Conservation (phyloP, 441 rosid species). For the Geranium incanum region DNA sequence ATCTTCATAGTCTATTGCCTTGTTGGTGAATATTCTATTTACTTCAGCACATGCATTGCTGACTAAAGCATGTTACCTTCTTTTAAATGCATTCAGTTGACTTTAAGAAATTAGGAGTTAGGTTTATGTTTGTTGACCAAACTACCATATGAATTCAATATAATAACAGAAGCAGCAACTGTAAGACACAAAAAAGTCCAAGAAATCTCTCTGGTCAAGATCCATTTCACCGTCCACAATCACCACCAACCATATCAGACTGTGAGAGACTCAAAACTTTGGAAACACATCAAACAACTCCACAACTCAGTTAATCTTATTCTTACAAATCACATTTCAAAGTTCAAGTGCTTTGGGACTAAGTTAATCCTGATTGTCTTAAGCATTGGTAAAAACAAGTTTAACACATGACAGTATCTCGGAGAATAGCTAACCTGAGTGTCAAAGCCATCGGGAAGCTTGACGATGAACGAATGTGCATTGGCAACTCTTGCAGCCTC, state of each 20-base stretch:
- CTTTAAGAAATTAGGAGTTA: background rate
- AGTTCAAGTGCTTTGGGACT: background rate
- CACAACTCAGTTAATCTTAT: background rate
- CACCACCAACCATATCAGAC: too few species aligned
- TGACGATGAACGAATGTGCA: constrained; percentile 90
- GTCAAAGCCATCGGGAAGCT: constrained; percentile 89
- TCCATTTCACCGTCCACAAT: background rate
- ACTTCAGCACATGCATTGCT: constrained; percentile 1
- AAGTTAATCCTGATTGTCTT: background rate
- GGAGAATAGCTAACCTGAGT: constrained; percentile 58
- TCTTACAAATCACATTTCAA: background rate
- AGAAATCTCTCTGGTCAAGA: background rate
- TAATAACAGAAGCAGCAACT: background rate
- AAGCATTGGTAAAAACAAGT: background rate
- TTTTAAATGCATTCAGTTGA: constrained; percentile 1
- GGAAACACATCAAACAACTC: too few species aligned
- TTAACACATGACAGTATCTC: background rate
- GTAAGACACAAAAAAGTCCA: background rate
- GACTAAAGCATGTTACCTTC: constrained; percentile 4
- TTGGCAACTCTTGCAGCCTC: constrained; percentile 99
- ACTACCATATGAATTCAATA: background rate
- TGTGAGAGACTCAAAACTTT: too few species aligned
- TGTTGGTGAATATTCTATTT: background rate
- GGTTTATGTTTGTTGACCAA: constrained; percentile 6
- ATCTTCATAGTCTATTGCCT: background rate